Evolutionary conservation across 768 basidiomycete species (phyloP), one percentile per base, ranked within the genome.

Genomic region (Macrolepiota fuliginosa): DNA sequence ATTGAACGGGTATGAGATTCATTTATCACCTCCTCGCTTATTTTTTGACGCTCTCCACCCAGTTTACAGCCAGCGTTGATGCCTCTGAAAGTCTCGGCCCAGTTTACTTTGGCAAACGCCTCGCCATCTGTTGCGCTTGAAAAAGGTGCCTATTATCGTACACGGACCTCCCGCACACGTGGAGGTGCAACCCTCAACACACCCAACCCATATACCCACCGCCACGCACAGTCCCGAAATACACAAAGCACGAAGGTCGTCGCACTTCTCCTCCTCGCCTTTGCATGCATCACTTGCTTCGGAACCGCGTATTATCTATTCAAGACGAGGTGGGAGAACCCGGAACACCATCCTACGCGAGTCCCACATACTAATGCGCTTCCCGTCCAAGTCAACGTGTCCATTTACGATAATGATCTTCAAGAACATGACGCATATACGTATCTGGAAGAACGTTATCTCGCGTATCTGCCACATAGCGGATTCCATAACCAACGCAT

Each of bases 401-500:
- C 61, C 66, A 64, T 63, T 46, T 57, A 46, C 61, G 55, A 68
- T 65, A 50, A 64, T 22, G 13, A 55, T 67, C 27, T 58, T 65
- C 45, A 51, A 65, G 51, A 45, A 53, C 17, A 36, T 56, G 55
- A 36, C 54, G 49, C 29, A 36, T 35, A 51, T 50, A 22, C 64
- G 35, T 46, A 74, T 58, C 64, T 65, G 1, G 59, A 71, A 12
- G 78, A 78, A 63, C 76, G 70, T 56, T 94, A 82, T 71, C 72
- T 94, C 19, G 79, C 90, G 19, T 94, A 91, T 71, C 78, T 94
- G 19, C 91, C 92, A 12, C 91, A 94, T 70, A 91, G 89, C 64
- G 90, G 91, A 2, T 89, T 91, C 65, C 90, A 94, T 73, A 94
- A 92, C 71, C 91, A 94, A 74, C 87, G 91, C 36, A 92, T 94